Conservation (phyloP, 441 rosid genomes). For the Melastoma candidum region DNA sequence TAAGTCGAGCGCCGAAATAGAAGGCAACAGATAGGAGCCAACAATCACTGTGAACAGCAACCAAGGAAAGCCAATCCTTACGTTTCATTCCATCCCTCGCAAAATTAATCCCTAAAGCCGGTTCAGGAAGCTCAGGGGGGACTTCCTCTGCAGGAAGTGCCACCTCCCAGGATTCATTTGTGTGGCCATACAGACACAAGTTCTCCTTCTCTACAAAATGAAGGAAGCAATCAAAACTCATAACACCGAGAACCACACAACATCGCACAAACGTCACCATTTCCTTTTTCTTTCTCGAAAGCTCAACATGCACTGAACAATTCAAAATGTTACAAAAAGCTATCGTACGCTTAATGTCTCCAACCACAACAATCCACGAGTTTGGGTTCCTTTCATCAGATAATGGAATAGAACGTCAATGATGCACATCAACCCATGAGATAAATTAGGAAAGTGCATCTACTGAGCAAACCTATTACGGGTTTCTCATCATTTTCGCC, state of each 20-base stretch:
- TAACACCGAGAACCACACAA: not conserved
- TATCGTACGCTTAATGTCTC: too few relatives aligned
- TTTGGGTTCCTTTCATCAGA: too few relatives aligned
- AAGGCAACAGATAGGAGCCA: slow-evolving; percentile 78
- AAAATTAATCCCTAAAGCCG: slow-evolving; percentile 76
- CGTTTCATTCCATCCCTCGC: slow-evolving; percentile 83
- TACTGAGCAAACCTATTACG: too few relatives aligned
- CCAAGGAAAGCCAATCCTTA: slow-evolving; percentile 77
- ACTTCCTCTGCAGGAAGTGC: slow-evolving; percentile 74
- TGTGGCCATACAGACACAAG: slow-evolving; percentile 68
- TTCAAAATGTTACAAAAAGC: too few relatives aligned
- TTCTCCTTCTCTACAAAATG: slow-evolving; percentile 58
- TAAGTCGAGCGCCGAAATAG: slow-evolving; percentile 72
- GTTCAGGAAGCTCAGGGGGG: slow-evolving; percentile 85
- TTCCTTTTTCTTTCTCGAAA: too few relatives aligned
- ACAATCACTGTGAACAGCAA: slow-evolving; percentile 78
- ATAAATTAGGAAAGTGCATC: too few relatives aligned
- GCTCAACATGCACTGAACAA: too few relatives aligned
- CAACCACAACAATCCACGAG: too few relatives aligned
- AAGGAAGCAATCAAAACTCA: not conserved
- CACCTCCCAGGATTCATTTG: slow-evolving; percentile 78
- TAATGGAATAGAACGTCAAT: too few relatives aligned
- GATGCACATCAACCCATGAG: too few relatives aligned
- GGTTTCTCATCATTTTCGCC: too few relatives aligned
- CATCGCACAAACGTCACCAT: slow-evolving; percentile 7